Base-by-base conservation (phyloP, 169 alveolate species). In the Cryptosporidium ubiquitum region DNA sequence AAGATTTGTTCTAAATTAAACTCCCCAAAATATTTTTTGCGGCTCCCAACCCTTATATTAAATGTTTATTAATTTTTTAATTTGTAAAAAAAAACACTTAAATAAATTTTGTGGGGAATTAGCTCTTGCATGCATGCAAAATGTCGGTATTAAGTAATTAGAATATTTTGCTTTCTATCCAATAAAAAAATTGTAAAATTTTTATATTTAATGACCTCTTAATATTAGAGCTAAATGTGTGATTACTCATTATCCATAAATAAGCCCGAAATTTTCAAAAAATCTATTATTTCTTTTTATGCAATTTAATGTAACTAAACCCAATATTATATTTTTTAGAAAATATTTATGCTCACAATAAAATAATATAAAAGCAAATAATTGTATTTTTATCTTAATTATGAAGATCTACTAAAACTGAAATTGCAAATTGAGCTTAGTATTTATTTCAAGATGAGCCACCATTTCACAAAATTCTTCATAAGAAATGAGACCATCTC, bases 401-500 rank as follows among this genome's bases (percentile, higher is more conserved):
- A 16, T 18, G 14, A 26, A 55, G 12, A 26, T 12, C 12, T 16
- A 4, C 31, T 86, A 29, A 33, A 84, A 91, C 26, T 86, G 89
- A 35, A 92, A 52, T 33, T 92, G 94, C 75, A 94, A 91, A 35
- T 95, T 93, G 12, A 94, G 93, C 84, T 94, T 95, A 29, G 91
- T 91, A 42, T 93, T 93, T n/a, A 94, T 94, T 55, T 94, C 97
- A 52, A 93, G 69, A 64, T 94, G 95, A 66, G 95, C 92, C 5
- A 94, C 96, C 95, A 94, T 95, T 91, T 95, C 95, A 75, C 97
- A 93, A 86, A 98, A 98, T 85, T 98, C 99, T 51, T 94, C 98
- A 94, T 95, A 98, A 47, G 99, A 97, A 51, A 98, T 97, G 94
- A 96, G 96, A 16, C 99, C 99, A 93, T 97, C 99, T 49, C 97